Base-by-base conservation (phyloP, 2,329 filamentous ascomycete genomes). In the Fusarium oligoseptatum region DNA sequence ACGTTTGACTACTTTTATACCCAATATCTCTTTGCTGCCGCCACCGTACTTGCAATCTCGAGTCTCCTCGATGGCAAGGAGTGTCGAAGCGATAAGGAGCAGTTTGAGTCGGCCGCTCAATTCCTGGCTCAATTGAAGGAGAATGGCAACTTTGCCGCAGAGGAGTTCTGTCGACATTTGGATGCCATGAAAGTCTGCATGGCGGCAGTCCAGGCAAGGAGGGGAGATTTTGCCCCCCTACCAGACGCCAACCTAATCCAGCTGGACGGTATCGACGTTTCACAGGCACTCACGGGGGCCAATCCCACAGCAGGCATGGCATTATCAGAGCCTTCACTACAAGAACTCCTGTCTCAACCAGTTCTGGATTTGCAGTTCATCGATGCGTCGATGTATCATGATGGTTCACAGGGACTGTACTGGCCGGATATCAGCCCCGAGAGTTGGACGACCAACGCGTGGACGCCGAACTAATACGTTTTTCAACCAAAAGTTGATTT, bases 1-100 rank as follows among this genome's bases (percentile, higher is more conserved):
- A 86, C 83, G 0, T 86, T 87, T 55, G 86, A 87, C 67, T 87
- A 86, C 75, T 85, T 85, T 56, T 82, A 84, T 74, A 83, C 84
- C 0, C 85, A 87, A 56, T 87, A 86, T 45, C 82, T 88, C 29
- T 88, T 88, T 75, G 85, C 86, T 0, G 82, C 85, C 0, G 81
- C 84, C 3, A 85, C 83, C 0, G 81, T 87, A 6, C 81, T 88
- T 2, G 85, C 84, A 1, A 80, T 86, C 2, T 86, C 86, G 2
- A 84, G 82, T 41, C 75, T 87, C 0, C 76, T 85, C 0, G 75
- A 76, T 4, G 74, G 80, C 0, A 78, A 80, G 6, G 74, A 81
- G 9, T 79, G 77, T 3, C 78, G 78, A 4, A 79, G 78, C n/a
- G 85, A 86, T 37, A 76, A 76, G 2, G 84, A 86, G 12, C 80